Conservation (phyloP, 306 rosid species). For the Prunus fruticosa region DNA sequence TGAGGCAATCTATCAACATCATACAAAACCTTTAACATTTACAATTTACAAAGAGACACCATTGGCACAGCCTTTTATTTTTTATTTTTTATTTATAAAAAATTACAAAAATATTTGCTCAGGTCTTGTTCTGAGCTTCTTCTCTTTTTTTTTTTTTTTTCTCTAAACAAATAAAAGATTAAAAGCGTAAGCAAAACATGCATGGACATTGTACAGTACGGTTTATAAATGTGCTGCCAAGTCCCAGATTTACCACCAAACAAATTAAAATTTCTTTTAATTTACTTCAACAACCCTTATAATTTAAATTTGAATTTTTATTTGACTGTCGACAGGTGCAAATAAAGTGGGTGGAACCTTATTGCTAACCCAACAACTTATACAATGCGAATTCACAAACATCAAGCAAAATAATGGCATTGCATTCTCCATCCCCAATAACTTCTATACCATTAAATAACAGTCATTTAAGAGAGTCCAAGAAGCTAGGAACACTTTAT, state of each 20-base stretch:
- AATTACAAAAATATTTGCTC: no score
- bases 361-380: slow-evolving; percentile 4
- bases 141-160: no score
- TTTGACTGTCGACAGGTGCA: background rate
- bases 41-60: no score
- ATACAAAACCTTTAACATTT: background rate
- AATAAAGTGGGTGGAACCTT: slow-evolving; percentile 21
- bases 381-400: background rate
- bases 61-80: no score
- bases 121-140: no score
- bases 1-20: background rate
- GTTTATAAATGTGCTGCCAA: slow-evolving; percentile 10
- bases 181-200: no score
- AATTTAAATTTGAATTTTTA: background rate
- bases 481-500: background rate
- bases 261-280: background rate
- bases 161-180: no score
- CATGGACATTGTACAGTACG: no score
- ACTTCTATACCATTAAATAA: background rate
- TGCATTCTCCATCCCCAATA: background rate
- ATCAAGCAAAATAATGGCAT: slow-evolving; percentile 1
- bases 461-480: background rate
- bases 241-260: background rate
- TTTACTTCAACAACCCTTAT: background rate
- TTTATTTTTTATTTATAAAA: no score